A percentile compares a stretch with the other conserved stretches of the same genome.
These are phyloP conservation scores for Pichia sp. DNA, from an alignment of 1,139 yeast genomes.

Conservation along the genomic window DNA sequence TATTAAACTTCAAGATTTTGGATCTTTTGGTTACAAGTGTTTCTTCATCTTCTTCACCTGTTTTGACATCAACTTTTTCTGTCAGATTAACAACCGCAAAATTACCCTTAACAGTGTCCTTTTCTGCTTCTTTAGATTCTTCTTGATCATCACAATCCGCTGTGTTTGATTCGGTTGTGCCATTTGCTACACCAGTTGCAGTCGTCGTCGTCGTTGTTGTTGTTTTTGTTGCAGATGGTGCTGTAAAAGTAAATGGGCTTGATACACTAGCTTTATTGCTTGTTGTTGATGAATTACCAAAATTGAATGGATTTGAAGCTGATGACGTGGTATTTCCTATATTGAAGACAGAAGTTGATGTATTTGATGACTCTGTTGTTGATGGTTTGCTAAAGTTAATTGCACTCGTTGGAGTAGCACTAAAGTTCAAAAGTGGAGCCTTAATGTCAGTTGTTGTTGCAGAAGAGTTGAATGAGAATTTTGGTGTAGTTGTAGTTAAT, in stretches of 20 bases:
- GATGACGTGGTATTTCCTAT: slow-evolving; percentile 15
- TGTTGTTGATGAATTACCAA: slow-evolving; percentile 20
- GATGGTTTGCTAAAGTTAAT: slow-evolving; percentile 16
- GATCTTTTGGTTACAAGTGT: slow-evolving; percentile 59
- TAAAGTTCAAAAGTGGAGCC: slow-evolving; percentile 1
- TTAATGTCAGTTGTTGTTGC: neutral
- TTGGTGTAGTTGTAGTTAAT: neutral
- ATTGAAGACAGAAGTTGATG: slow-evolving; percentile 16
- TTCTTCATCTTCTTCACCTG: slow-evolving; percentile 86
- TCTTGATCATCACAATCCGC: slow-evolving; percentile 9
- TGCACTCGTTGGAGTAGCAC: slow-evolving; percentile 6
- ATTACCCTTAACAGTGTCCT: slow-evolving; percentile 39
- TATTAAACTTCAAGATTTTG: slow-evolving; percentile 58
- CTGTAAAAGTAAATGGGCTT: slow-evolving; percentile 19
- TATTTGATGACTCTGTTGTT: slow-evolving; percentile 4
- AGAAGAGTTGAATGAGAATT: neutral
- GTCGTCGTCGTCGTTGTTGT: slow-evolving; percentile 8
- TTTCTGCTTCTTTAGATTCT: slow-evolving; percentile 29
- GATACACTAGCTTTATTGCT: neutral
- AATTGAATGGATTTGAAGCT: slow-evolving; percentile 22
- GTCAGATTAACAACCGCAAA: slow-evolving; percentile 45
- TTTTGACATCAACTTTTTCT: slow-evolving; percentile 45
- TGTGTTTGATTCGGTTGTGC: slow-evolving; percentile 7
- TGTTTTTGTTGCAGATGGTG: slow-evolving; percentile 18
- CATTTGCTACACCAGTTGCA: slow-evolving; percentile 3